Evolutionary conservation across 345 rosid species (phyloP), one percentile per base, ranked within the genome.

Genomic region (Eucalyptus marginata): DNA sequence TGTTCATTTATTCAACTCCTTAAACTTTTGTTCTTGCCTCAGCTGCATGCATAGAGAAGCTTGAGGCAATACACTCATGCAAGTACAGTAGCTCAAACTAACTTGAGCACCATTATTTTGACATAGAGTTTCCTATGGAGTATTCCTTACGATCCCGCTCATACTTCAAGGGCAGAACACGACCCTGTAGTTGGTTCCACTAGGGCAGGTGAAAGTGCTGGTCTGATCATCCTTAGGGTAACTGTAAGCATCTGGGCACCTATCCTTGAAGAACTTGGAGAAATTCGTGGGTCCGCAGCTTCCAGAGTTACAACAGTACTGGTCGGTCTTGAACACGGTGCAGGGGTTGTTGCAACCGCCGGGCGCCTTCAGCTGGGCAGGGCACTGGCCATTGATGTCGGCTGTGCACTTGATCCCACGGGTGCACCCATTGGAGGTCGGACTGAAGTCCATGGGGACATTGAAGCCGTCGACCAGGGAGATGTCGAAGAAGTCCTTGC

Each of bases 391-490:
- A 8, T 90, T 88, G 76, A 90, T 88, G 66, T 89, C 88, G 4
- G 88, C 90, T 1, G 86, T 31, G 85, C 93, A 92, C 16, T 58
- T 49, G 8, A 91, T 86, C 51, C 90, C 91, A 1, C 90, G 89
- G 24, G 88, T 49, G 62, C 89, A 88, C 17, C 90, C 89, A 18
- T 56, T 49, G 4, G 90, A 85, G 3, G 89, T 88, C 31, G 92
- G 92, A 10, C 89, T 90, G n/a, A 92, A 89, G 25, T 87, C 90
- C 93, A 92, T 90, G 2, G 92, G 92, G 10, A 92, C 90, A 13
- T 92, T 92, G 59, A 91, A 92, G 15, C 93, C 92, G 13, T 92
- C 92, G 7, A 91, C 92, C 14, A 91, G 89, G 17, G 93, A 92
- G 9, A 92, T 92, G 88, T 90, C 93, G 3, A 88, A 89, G 86